Conservation (phyloP, 768 basidiomycete genomes). For the Agaricus sinodeliciosus region DNA sequence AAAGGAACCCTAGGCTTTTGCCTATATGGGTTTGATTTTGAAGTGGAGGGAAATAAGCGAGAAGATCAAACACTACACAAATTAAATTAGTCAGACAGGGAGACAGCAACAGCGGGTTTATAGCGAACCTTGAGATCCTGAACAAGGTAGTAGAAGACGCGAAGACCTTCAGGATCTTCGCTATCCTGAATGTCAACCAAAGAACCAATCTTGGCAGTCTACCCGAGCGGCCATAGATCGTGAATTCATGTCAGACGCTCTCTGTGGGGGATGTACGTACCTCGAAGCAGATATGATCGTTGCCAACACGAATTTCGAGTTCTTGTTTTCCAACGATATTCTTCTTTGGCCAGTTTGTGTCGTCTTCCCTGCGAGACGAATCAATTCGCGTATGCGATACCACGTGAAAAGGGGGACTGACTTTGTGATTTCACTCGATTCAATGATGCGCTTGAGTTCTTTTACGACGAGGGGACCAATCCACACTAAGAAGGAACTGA, state of each 20-base stretch:
- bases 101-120: background rate
- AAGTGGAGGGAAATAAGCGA: constrained; percentile 98
- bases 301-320: constrained; percentile 89
- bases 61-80: constrained; percentile 85
- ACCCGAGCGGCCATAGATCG: background rate
- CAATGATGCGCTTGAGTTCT: constrained; percentile 91
- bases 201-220: constrained; percentile 99
- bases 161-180: constrained; percentile 93
- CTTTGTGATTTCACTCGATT: constrained; percentile 93
- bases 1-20: too few relatives aligned
- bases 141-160: constrained; percentile 97
- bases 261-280: constrained; percentile 33
- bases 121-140: constrained; percentile 86
- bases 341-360: constrained; percentile 98
- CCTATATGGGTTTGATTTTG: constrained; percentile 98
- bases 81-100: background rate
- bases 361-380: constrained; percentile 74
- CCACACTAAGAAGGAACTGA: constrained; percentile 63
- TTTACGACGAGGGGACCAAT: constrained; percentile 87
- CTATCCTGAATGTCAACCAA: constrained; percentile 95
- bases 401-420: constrained; percentile 27
- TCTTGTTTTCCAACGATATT: constrained; percentile 99
- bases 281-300: constrained; percentile 96
- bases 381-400: background rate
- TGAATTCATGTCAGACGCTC: background rate